Base-by-base conservation (phyloP, 1,284 basidiomycete species). In the Pholiota adiposa region DNA sequence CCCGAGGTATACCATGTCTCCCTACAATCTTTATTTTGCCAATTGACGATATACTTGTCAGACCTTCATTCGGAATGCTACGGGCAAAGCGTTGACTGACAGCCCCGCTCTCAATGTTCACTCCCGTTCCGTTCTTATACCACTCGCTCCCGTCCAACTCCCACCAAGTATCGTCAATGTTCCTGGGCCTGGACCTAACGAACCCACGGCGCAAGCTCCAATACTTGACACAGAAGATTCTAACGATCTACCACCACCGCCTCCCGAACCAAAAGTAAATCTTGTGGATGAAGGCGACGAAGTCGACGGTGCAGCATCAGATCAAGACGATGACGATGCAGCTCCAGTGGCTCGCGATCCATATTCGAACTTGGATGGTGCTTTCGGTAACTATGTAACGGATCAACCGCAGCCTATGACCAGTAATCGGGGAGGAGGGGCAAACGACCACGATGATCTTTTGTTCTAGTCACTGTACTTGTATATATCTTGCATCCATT, bases 31-130 rank as follows among this genome's bases (percentile, higher is more conserved):
- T 31, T n/a, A 27, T 12, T 11, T 29, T 49, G 11, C 34, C 27
- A 48, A 54, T 31, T 51, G 57, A 34, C 59, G 33, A 56, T n/a
- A 40, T 34, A 50, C 56, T 14, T 46, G 50, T 23, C 61, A 93
- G 91, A 94, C 92, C 3, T 94, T 94, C 74, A 94, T 94, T 67
- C 87, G 92, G 19, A 87, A 87, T 67, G 89, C 91, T 3, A 79
- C 85, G 41, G 88, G 89, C 52, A 92, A 86, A 70, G 86, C 89
- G 11, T 78, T 94, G 58, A 74, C 77, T 38, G 92, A 93, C 70
- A 92, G 87, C 62, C 89, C 92, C 21, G 92, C 92, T 2, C 78
- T 94, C 43, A 94, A 94, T 68, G 69, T 83, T 1, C 80, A 89
- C 63, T 93, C 91, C 2, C 83, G 89, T 57, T 82, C 86, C 53